Percentiles rank a stretch among this genome's conserved stretches.
Conservation (phyloP, 2,329 filamentous ascomycete genomes). For the Claviceps sp. region DNA sequence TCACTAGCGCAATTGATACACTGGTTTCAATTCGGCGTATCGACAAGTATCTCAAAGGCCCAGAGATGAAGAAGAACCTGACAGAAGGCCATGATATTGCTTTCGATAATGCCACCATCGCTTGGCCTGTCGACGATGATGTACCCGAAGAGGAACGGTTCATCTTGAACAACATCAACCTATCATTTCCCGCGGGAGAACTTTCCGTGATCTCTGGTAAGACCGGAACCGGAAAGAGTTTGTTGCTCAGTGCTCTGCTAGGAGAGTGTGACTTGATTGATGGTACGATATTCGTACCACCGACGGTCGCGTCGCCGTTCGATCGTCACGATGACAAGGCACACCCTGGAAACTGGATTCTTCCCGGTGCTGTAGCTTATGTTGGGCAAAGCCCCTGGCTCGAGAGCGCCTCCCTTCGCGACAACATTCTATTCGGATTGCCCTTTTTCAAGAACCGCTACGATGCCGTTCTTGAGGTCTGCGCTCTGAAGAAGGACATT, state of each 20-base stretch:
- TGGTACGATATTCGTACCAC: slow-evolving; percentile 45
- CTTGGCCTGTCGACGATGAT: slow-evolving; percentile 58
- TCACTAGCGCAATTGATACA: slow-evolving; percentile 57
- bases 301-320: slow-evolving; percentile 28
- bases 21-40: slow-evolving; percentile 61
- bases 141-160: slow-evolving; percentile 47
- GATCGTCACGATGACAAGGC: slow-evolving; percentile 51
- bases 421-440: slow-evolving; percentile 68
- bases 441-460: slow-evolving; percentile 59
- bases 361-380: slow-evolving; percentile 57
- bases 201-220: slow-evolving; percentile 64
- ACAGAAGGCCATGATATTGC: slow-evolving; percentile 44
- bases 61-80: slow-evolving; percentile 46
- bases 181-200: slow-evolving; percentile 54
- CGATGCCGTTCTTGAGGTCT: slow-evolving; percentile 54
- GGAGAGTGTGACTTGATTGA: slow-evolving; percentile 59
- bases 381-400: slow-evolving; percentile 77
- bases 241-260: slow-evolving; percentile 59
- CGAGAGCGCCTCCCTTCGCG: slow-evolving; percentile 64
- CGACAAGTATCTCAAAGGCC: slow-evolving; percentile 53
- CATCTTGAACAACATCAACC: slow-evolving; percentile 47
- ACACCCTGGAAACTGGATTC: slow-evolving; percentile 52
- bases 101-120: slow-evolving; percentile 55
- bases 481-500: slow-evolving; percentile 62
- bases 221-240: slow-evolving; percentile 66